Conservation (phyloP, 257 asterid species). For the Linaria vulgaris region DNA sequence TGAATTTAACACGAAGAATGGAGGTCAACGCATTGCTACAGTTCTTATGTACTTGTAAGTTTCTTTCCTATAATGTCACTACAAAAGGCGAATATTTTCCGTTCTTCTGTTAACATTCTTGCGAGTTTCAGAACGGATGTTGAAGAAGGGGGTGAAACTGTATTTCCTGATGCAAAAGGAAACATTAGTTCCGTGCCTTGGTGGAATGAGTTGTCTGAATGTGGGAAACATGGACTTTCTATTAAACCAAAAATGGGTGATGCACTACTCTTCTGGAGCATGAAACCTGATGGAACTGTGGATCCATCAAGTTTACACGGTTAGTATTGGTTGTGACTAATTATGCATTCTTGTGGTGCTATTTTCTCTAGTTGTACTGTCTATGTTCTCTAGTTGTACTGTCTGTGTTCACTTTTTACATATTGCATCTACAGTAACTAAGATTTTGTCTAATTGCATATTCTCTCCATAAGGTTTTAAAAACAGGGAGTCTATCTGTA, state of each 20-base stretch:
- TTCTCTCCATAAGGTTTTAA: neutral
- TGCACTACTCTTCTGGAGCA: slow-evolving; percentile 58
- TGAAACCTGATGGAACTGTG: slow-evolving; percentile 1
- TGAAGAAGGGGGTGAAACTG: slow-evolving; percentile 99
- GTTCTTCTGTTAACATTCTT: slow-evolving; percentile 18
- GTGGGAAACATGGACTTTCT: slow-evolving; percentile 50
- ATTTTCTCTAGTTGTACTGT: neutral
- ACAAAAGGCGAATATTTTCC: neutral
- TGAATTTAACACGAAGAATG: slow-evolving; percentile 77
- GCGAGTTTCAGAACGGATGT: slow-evolving; percentile 77
- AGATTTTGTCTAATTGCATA: too few species aligned
- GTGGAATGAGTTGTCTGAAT: slow-evolving; percentile 56
- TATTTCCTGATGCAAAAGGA: slow-evolving; percentile 91
- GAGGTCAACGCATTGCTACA: slow-evolving; percentile 97
- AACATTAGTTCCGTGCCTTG: slow-evolving; percentile 79
- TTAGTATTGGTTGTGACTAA: slow-evolving; percentile 37
- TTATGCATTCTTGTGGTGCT: slow-evolving; percentile 1
- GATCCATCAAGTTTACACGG: slow-evolving; percentile 1
- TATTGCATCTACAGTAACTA: too few species aligned
- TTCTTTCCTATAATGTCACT: slow-evolving; percentile 23
- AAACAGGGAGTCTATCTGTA: neutral
- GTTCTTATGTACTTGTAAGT: slow-evolving; percentile 96
- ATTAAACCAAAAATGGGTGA: slow-evolving; percentile 53
- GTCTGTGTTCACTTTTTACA: too few species aligned
- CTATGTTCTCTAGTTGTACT: neutral